Evolutionary conservation across 495 filamentous ascomycete species (phyloP), one percentile per base, ranked within the genome.

Genomic region (Tuber magnatum): DNA sequence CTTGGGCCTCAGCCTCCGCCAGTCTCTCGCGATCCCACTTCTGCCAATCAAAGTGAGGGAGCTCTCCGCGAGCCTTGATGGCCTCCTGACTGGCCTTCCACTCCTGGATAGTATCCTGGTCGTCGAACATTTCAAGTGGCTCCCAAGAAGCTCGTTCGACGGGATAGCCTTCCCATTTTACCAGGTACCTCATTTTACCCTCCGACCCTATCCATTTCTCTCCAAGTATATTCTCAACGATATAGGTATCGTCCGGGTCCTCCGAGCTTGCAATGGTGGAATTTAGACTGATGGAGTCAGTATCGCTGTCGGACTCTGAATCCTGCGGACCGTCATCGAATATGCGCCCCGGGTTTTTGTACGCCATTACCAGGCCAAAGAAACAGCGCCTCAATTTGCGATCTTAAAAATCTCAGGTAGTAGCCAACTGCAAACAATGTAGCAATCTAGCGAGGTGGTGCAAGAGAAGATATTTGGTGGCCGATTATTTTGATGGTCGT

Each of bases 161-260:
- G 1, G 85, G 83, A 75, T 91, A 94, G n/a, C 85, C 86, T 39
- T 85, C 85, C 92, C 92, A 94, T 75, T 88, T 86, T 44, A 93
- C 87, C 3, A 93, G 85, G 79, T 90, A 93, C 39, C 82, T 76
- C 75, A 78, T 83, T 38, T 81, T 78, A 14, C 82, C 84, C 12
- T 88, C 84, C 0, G 82, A 76, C 3, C 51, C 51, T 38, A 79
- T 75, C 65, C 76, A 77, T 16, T 84, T 81, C 78, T 92, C 88
- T 16, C 88, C 87, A 22, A 87, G 76, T 68, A 90, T 82, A n/a
- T 83, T 82, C 24, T 88, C 85, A 9, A 89, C 87, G 7, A 80
- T 73, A 82, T 84, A 87, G 22, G 81, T 81, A 70, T 84, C 87
- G 65, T 88, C 86, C 28, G 84, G 73, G 28, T 85, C 85, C 0